Conservation (phyloP, 2,329 filamentous ascomycete genomes). For the Triangularia setosa region DNA sequence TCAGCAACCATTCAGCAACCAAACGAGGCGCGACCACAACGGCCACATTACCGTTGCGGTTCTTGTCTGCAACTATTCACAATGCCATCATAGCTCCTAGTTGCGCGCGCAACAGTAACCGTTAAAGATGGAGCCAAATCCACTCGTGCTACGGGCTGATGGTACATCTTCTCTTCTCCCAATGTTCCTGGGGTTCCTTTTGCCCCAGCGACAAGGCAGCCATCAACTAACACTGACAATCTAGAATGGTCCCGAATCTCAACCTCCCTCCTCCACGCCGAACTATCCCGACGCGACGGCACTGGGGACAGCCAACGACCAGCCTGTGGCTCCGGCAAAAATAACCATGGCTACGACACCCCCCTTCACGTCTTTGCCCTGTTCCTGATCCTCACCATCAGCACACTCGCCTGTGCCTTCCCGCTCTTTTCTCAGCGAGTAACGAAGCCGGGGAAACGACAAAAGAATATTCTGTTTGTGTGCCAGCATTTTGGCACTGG, state of each 20-base stretch:
- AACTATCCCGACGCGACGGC: slow-evolving; percentile 46
- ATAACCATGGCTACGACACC: slow-evolving; percentile 58
- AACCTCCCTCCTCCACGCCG: slow-evolving; percentile 49
- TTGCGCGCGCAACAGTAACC: not conserved
- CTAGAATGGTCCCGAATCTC: slow-evolving; percentile 45
- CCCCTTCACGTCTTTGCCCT: slow-evolving; percentile 64
- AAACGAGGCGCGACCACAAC: not conserved
- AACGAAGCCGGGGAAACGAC: slow-evolving; percentile 50
- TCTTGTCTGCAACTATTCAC: not conserved
- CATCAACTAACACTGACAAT: not conserved
- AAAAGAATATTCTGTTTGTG: slow-evolving; percentile 59
- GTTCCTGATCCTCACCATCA: slow-evolving; percentile 60
- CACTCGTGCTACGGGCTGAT: not conserved
- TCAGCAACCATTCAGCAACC: not conserved
- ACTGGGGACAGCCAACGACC: slow-evolving; percentile 35
- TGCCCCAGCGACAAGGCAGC: not conserved
- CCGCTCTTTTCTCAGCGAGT: slow-evolving; percentile 60
- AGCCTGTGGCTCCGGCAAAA: slow-evolving; percentile 49
- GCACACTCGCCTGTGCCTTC: slow-evolving; percentile 62
- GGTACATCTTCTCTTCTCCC: not conserved
- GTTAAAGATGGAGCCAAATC: not conserved
- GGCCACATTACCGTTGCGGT: not conserved
- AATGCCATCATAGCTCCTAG: not conserved
- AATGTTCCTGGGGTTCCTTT: not conserved
- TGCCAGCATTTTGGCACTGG: slow-evolving; percentile 77